Evolutionary conservation across 441 rosid genomes (phyloP), one percentile per base, ranked within the genome.

Genomic region (Theobroma grandiflorum): DNA sequence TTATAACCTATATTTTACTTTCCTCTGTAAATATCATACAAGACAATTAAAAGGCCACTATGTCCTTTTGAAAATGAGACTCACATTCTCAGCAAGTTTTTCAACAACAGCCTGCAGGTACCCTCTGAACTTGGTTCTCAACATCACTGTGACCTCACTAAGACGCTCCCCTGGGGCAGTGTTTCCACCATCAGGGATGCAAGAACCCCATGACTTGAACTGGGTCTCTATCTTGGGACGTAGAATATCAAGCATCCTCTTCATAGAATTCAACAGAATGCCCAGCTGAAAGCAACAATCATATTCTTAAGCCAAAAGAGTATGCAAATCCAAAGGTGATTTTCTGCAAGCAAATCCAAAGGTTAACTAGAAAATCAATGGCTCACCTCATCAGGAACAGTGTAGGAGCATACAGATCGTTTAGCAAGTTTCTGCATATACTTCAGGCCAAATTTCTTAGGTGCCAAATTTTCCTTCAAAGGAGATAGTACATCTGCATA

Each of bases 101-200:
- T 94, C 98, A 37, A 94, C 94, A 57, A 97, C 95, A 37, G 98
- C 99, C 83, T 97, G 99, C 83, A 94, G 87, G 83, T 93, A 97
- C 68, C 88, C 89, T 75, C 99, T 90, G 82, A 93, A 97, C 85
- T 95, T 97, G 40, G 99, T 88, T 87, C 99, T 91, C 78, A 97
- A 89, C 98, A 97, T 91, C 82, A 97, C 98, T 6, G 98, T 91
- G 75, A 95, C 98, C 86, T 94, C 99, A 80, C 97, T 93, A 52
- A 97, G 97, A 69, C 94, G 94, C 82, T 94, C 98, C 7, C 96
- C 97, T 42, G 99, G 98, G 81, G 86, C 98, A 43, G 94, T 81
- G 76, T 92, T 92, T 76, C 98, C 95, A 82, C 90, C 92, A 82
- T 80, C 90, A 78, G 99, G 99, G 75, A 91, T 91, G 91, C 92